Evolutionary conservation across 495 filamentous ascomycete species (phyloP), one percentile per base, ranked within the genome.

Genomic region (Talaromyces trachyspermus): DNA sequence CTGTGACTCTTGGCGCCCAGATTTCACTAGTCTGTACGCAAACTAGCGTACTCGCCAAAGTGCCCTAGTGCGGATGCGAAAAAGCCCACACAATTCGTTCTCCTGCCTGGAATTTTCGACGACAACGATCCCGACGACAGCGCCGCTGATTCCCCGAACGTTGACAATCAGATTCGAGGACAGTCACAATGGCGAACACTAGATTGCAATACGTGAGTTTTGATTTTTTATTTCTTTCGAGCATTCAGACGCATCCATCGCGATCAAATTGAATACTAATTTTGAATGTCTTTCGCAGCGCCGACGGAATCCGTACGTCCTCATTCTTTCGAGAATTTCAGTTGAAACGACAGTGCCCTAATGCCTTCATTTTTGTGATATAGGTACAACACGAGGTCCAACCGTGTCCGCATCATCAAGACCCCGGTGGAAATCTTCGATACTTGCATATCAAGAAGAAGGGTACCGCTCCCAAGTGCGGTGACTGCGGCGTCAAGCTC

Each of bases 371-470:
- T 39, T 57, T 50, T 40, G 44, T 50, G 54, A 29, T 53, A 54
- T 57, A 88, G 85, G 60, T 97, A 95, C 84, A 96, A 95, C 78
- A 95, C 91, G 72, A 76, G 79, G 68, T 92, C 87, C 64, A 96
- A 98, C 85, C 89, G 87, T 75, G 89, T 91, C 68, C 86, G 92
- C 67, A 78, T 96, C 69, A 69, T 95, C 75, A 92, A 89, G 79
- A 98, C 92, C 50, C 92, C 49, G 92, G 92, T 67, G 92, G 92
- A 65, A 77, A 88, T 68, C 83, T 95, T 54, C 85, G 89, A 63
- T 84, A 95, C 63, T 87, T 96, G 57, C 89, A 97, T 83, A 88
- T 95, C 78, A 96, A 96, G 85, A 97, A 97, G 85, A 84, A 83
- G 72, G 90, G 88, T 55, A 90, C 86, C 60, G 82, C 88, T 57